phyloP scores from a whole-genome alignment of 352 stramenopile genomes.

The Globisporangium cystogenes region DNA sequence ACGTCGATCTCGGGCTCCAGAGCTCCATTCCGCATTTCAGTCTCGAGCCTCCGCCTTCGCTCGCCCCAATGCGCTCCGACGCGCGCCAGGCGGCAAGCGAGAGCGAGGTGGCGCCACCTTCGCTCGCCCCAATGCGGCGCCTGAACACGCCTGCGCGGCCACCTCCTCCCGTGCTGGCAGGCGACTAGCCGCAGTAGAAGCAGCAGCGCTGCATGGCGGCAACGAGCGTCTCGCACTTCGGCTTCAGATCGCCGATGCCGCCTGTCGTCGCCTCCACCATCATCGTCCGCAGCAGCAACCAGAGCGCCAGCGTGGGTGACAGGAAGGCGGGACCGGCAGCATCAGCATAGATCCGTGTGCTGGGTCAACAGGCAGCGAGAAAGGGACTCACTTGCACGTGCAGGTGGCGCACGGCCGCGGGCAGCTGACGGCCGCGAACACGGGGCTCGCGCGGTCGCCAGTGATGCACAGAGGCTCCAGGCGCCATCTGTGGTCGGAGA shows the following conservation, averaged over 20 bases:
- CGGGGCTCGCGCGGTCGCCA: slow-evolving; percentile 10
- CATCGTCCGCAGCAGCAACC: slow-evolving; percentile 13
- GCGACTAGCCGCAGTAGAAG: too few species aligned
- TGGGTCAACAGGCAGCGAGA: not conserved
- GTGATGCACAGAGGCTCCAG: slow-evolving; percentile 15
- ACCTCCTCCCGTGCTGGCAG: too few species aligned
- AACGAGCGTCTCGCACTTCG: slow-evolving; percentile 15
- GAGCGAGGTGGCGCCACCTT: too few species aligned
- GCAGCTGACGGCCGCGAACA: slow-evolving; percentile 12
- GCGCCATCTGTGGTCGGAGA: slow-evolving; percentile 1
- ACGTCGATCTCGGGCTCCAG: too few species aligned
- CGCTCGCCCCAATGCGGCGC: too few species aligned
- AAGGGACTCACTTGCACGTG: not conserved
- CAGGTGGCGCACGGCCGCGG: slow-evolving; percentile 11
- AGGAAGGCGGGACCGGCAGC: not conserved
- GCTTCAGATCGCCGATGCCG: slow-evolving; percentile 17
- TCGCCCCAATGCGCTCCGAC: too few species aligned
- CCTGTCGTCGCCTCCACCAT: slow-evolving; percentile 3
- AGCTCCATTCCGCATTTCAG: too few species aligned
- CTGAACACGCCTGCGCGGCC: too few species aligned
- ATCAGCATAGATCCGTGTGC: not conserved
- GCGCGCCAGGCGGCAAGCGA: too few species aligned
- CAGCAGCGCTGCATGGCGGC: not conserved
- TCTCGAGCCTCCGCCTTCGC: too few species aligned
- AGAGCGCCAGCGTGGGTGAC: slow-evolving; percentile 12